phyloP scores from a whole-genome alignment of 2,329 filamentous ascomycete species.

The Lasiodiplodia sp. region DNA sequence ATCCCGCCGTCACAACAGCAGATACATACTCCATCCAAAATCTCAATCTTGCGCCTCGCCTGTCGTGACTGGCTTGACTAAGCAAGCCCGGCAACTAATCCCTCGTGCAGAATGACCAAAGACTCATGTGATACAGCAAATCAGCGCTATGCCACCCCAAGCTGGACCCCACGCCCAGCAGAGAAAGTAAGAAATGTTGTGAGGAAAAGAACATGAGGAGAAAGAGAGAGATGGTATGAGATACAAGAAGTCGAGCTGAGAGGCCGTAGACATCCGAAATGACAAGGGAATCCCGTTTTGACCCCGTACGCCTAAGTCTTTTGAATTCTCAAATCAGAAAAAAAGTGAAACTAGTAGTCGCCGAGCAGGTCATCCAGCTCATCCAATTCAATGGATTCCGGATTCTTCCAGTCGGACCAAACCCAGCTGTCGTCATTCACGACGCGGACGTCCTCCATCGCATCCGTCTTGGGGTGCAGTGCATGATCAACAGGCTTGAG shows the following conservation, averaged over 20 bases:
- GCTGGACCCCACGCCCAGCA: background rate
- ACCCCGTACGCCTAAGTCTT: constrained; percentile 19
- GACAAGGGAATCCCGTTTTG: constrained; percentile 20
- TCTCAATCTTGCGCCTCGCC: constrained; percentile 20
- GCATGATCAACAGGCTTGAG: constrained; percentile 50
- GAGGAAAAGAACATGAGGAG: background rate
- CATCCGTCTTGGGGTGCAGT: constrained; percentile 33
- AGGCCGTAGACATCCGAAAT: constrained; percentile 10
- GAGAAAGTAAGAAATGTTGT: constrained; percentile 19
- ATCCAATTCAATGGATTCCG: constrained; percentile 89
- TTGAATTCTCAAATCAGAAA: background rate
- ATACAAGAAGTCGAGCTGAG: constrained; percentile 28
- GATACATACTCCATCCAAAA: background rate
- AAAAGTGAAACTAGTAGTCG: constrained; percentile 62
- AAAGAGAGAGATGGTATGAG: constrained; percentile 13
- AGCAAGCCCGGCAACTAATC: constrained; percentile 9
- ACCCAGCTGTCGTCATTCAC: constrained; percentile 41
- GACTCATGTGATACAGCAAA: constrained; percentile 22
- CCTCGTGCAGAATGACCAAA: constrained; percentile 10
- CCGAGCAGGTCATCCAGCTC: constrained; percentile 90
- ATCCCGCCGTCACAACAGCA: background rate
- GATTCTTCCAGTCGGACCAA: constrained; percentile 66
- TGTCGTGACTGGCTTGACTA: constrained; percentile 10
- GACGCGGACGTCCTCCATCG: constrained; percentile 43
- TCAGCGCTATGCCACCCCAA: constrained; percentile 24